phyloP scores from a whole-genome alignment of 257 asterid species.

The Penstemon eatonii region DNA sequence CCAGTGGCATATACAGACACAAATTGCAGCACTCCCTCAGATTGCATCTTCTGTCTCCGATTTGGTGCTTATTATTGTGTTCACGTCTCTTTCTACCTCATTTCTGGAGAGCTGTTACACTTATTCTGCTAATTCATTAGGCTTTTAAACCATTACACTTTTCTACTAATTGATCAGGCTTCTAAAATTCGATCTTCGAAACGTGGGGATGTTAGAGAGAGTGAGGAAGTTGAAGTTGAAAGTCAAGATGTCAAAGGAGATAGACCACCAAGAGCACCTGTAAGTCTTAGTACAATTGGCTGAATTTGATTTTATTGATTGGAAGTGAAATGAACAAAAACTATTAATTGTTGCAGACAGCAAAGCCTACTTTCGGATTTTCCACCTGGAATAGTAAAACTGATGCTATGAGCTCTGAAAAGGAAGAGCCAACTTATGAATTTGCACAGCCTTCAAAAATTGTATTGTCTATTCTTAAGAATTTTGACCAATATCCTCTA shows the following conservation, averaged over 20 bases:
- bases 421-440: slow-evolving; percentile 34
- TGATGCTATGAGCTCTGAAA: slow-evolving; percentile 37
- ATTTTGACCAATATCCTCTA: neutral
- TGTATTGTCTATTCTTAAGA: slow-evolving; percentile 27
- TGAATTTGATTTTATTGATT: slow-evolving; percentile 4
- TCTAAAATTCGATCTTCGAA: slow-evolving; percentile 41
- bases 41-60: slow-evolving; percentile 53
- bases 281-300: slow-evolving; percentile 36
- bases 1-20: slow-evolving; percentile 39
- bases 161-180: slow-evolving; percentile 48
- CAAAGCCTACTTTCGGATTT: slow-evolving; percentile 27
- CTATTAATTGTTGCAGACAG: slow-evolving; percentile 40
- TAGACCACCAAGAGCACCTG: slow-evolving; percentile 65
- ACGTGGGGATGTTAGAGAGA: slow-evolving; percentile 36
- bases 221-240: slow-evolving; percentile 40
- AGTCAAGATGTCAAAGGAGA: slow-evolving; percentile 41
- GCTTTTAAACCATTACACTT: slow-evolving; percentile 13
- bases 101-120: neutral
- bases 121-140: slow-evolving; percentile 1
- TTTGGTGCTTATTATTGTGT: slow-evolving; percentile 53
- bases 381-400: slow-evolving; percentile 33
- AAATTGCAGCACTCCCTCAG: slow-evolving; percentile 46
- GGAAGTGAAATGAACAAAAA: slow-evolving; percentile 13
- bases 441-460: slow-evolving; percentile 37
- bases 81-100: slow-evolving; percentile 23